phyloP scores from a whole-genome alignment of 2,329 filamentous ascomycete species.

The Akanthomyces uredinophilus region DNA sequence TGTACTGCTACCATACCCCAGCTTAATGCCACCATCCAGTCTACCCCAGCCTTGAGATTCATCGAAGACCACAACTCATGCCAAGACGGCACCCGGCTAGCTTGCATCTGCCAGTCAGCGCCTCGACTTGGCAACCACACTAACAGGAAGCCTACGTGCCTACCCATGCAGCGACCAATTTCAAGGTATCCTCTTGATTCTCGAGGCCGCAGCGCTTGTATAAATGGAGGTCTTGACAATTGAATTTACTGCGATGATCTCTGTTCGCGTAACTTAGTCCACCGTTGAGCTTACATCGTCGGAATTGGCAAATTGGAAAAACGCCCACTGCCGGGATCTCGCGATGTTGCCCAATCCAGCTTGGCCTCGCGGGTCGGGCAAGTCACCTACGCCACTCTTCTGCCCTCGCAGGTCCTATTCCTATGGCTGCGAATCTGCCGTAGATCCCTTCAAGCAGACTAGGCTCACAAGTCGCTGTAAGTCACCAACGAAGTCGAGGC shows the following conservation, averaged over 20 bases:
- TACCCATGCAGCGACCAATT: no score
- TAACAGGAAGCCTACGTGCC: background rate
- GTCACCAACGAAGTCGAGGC: background rate
- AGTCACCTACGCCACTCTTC: background rate
- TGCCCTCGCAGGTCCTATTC: background rate
- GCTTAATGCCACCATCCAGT: background rate
- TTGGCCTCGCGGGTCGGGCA: constrained; percentile 2
- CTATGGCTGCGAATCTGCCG: background rate
- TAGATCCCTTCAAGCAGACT: background rate
- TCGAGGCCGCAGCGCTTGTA: no score
- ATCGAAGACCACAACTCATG: background rate
- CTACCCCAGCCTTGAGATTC: background rate
- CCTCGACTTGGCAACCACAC: background rate
- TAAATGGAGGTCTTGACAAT: no score
- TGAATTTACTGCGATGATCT: background rate
- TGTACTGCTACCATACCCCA: background rate
- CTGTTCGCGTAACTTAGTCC: background rate
- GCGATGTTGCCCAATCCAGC: background rate
- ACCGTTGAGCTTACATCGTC: no score
- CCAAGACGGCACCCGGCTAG: background rate
- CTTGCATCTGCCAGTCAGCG: background rate
- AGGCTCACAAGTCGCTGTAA: background rate
- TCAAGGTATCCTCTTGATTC: no score
- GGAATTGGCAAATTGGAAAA: constrained; percentile 4
- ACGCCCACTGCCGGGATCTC: background rate